These are phyloP conservation scores for Aurinia saxatilis DNA, from an alignment of 345 rosid species.

Conservation along the genomic window DNA sequence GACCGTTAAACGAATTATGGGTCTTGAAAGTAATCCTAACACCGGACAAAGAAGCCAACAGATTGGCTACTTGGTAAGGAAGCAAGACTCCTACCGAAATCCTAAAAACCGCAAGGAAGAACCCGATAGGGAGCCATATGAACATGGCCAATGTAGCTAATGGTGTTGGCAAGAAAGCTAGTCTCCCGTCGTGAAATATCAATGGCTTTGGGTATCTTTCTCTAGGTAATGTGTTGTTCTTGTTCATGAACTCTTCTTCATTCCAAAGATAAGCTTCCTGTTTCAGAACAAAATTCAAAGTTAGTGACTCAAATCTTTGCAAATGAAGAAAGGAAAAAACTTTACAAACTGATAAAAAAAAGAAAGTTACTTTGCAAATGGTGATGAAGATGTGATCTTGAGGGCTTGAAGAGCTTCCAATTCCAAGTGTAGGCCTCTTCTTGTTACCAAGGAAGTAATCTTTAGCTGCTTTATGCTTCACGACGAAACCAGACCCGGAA, in stretches of 20 bases:
- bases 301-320: background rate
- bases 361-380: slow-evolving; percentile 33
- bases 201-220: slow-evolving; percentile 83
- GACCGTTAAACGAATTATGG: slow-evolving; percentile 7
- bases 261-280: slow-evolving; percentile 73
- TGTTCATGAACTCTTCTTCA: slow-evolving; percentile 38
- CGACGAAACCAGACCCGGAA: slow-evolving; percentile 49
- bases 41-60: slow-evolving; percentile 44
- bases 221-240: slow-evolving; percentile 43
- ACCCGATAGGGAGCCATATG: slow-evolving; percentile 70
- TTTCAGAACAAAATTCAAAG: background rate
- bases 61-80: slow-evolving; percentile 48
- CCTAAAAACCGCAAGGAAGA: slow-evolving; percentile 55
- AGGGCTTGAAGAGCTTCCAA: slow-evolving; percentile 38
- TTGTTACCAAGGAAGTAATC: slow-evolving; percentile 46
- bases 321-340: background rate
- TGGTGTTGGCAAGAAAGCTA: slow-evolving; percentile 93
- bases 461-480: slow-evolving; percentile 53
- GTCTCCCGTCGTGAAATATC: slow-evolving; percentile 90
- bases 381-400: slow-evolving; percentile 61
- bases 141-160: slow-evolving; percentile 62
- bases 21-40: slow-evolving; percentile 32
- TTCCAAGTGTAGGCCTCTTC: slow-evolving; percentile 62
- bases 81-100: slow-evolving; percentile 48
- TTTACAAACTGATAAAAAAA: background rate